Evolutionary conservation across 805 yeast genomes (phyloP), one percentile per base, ranked within the genome.

Genomic region (Candida takata): DNA sequence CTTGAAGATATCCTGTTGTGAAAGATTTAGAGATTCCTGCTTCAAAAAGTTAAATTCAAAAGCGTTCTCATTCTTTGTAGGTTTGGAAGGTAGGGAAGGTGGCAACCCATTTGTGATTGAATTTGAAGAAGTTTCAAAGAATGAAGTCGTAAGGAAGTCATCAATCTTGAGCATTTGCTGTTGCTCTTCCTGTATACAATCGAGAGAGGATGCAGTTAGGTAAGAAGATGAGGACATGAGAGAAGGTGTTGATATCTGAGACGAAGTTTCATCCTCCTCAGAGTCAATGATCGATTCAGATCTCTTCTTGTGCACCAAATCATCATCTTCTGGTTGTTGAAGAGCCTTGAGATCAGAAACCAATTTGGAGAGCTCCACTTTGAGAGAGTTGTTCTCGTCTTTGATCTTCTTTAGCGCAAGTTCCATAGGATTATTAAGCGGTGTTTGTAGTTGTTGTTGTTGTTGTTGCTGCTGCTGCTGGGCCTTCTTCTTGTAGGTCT

Each of bases 321-420:
- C 41, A 6, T 42, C 45, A 11, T 26, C 24, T 14, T 31, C 33
- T 4, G 13, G 24, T n/a, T 33, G 40, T 17, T 36, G 36, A 26
- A 68, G 39, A 13, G 48, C 40, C 41, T 67, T 68, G 47, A 69
- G 52, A 42, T 65, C 69, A 9, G 67, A 56, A 4, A 69, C 73
- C 7, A 69, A 52, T 37, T 60, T 64, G 10, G 69, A 64, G 6
- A 69, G 63, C 42, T 69, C 69, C 24, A 61, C 42, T 48, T 68
- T 69, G 28, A 69, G 44, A 29, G 55, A 54, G 41, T 64, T 61
- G 43, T 69, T 69, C 40, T 69, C 74, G 41, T 66, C 67, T 38
- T 65, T 66, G 33, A 68, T 62, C 32, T 60, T 60, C 31, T 60
- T 39, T n/a, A 69, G 57, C 15, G 67, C 65, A 20, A 52, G 57